Evolutionary conservation across 352 stramenopile genomes (phyloP), one percentile per base, ranked within the genome.

Genomic region (Globisporangium carolinianum): DNA sequence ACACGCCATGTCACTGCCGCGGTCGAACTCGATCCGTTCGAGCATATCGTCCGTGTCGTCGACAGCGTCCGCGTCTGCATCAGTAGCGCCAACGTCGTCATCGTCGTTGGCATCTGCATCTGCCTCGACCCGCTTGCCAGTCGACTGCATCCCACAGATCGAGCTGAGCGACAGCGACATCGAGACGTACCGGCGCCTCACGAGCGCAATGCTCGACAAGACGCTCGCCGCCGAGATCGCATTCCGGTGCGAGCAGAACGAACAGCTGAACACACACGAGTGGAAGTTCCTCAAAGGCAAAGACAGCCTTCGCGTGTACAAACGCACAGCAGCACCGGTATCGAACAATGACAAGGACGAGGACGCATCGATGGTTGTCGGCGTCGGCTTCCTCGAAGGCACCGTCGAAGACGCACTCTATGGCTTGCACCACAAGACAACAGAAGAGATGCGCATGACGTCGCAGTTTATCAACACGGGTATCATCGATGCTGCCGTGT

Each of bases 401-500:
- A 53, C 65, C 7, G 53, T 86, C 10, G 71, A 83, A 45, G 65
- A 87, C 57, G 55, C 67, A 36, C 57, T 86, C 6, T 87, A 84
- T 53, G 75, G 75, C 6, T 50, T 81, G 10, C 70, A 83, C 59
- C 58, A 72, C 48, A 83, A 82, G 55, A 83, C 58, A 4, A 72
- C 70, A 0, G 62, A 76, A 1, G 75, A 83, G 53, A 85, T 86
- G 72, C 67, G 75, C 2, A 63, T 68, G 74, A 88, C 53, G 66
- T 66, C 7, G 68, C 73, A 0, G 53, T 88, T n/a, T 53, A 86
- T 4, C 60, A 73, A 0, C 72, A 72, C 14, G 24, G 24, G 24
- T 32, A 32, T 32, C 24, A 32, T 32, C 24, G 24, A 32, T 32
- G 24, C 24, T 32, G 24, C 1, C 24, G 24, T 32, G 1, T 32